Evolutionary conservation across 768 basidiomycete species (phyloP).

Genomic region (Lenzites betulinus): DNA sequence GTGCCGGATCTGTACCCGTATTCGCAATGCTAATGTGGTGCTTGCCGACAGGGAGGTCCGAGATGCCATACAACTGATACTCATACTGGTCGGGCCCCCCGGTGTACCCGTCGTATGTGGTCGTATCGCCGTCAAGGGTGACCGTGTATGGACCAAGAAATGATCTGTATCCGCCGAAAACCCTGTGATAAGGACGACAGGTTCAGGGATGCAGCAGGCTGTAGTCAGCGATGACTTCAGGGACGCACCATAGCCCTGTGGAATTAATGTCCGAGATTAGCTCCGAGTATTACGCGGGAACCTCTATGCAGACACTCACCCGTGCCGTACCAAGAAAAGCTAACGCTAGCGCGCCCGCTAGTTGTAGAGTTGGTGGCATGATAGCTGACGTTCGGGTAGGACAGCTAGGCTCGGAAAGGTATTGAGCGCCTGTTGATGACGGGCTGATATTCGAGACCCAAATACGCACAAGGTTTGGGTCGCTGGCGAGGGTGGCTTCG

Average conservation of each 20-base stretch:
- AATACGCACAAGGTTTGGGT: conserved; percentile 14
- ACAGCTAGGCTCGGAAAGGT: neutral
- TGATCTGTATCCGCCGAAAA: conserved; percentile 16
- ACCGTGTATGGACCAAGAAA: conserved; percentile 19
- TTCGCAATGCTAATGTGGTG: conserved; percentile 23
- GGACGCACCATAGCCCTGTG: conserved; percentile 1
- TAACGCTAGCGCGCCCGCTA: conserved; percentile 10
- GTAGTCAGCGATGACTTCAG: too few relatives aligned
- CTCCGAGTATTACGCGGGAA: too few relatives aligned
- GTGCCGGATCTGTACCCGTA: neutral
- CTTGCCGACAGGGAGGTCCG: neutral
- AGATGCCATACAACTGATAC: conserved; percentile 2
- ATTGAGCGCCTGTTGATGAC: neutral
- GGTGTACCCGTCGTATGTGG: conserved; percentile 1
- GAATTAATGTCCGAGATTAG: neutral
- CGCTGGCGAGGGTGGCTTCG: conserved; percentile 5
- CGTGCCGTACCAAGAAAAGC: conserved; percentile 21
- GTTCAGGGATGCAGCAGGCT: too few relatives aligned
- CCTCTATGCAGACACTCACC: conserved; percentile 1
- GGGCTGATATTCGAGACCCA: neutral
- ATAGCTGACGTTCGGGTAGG: conserved; percentile 12
- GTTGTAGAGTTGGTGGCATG: conserved; percentile 19
- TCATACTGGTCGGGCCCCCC: conserved; percentile 1
- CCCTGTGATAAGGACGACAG: conserved; percentile 1
- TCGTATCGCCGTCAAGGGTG: conserved; percentile 10